phyloP scores from a whole-genome alignment of 129 eudicot genomes.

The Tagetes erecta region DNA sequence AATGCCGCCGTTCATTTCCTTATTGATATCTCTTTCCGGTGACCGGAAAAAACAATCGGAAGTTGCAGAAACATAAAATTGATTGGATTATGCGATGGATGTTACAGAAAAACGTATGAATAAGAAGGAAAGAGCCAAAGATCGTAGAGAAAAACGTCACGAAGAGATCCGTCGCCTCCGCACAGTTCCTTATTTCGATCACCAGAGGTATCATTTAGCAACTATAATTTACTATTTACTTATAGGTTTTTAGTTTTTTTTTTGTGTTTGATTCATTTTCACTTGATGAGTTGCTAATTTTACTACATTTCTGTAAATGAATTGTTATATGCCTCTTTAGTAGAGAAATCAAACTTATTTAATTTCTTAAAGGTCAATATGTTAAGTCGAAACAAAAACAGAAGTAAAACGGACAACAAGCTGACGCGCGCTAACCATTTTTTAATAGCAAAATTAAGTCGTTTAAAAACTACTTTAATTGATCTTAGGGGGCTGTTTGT shows the following conservation, averaged over 20 bases:
- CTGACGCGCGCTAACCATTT: no score
- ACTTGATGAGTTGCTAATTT: background rate
- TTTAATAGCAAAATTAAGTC: no score
- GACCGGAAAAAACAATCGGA: no score
- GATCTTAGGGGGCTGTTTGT: no score
- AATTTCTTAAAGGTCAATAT: no score
- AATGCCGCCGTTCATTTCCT: no score
- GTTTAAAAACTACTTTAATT: no score
- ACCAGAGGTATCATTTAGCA: conserved; percentile 57
- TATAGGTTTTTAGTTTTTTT: background rate
- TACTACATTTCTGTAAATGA: background rate
- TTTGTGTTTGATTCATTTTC: background rate
- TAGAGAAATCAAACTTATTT: no score
- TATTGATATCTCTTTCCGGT: no score
- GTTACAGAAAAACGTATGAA: conserved; percentile 45
- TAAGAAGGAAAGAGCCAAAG: conserved; percentile 63
- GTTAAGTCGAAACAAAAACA: no score
- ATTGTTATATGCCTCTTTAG: no score
- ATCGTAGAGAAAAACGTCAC: conserved; percentile 76
- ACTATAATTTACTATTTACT: background rate
- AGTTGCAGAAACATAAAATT: background rate
- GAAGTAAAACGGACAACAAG: no score
- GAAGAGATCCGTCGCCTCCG: conserved; percentile 87
- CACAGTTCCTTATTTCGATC: conserved; percentile 79
- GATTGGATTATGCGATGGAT: conserved; percentile 21